Evolutionary conservation across 192 early-diverging fungal species (phyloP), one percentile per base, ranked within the genome.

Genomic region (Coemansia sp.): DNA sequence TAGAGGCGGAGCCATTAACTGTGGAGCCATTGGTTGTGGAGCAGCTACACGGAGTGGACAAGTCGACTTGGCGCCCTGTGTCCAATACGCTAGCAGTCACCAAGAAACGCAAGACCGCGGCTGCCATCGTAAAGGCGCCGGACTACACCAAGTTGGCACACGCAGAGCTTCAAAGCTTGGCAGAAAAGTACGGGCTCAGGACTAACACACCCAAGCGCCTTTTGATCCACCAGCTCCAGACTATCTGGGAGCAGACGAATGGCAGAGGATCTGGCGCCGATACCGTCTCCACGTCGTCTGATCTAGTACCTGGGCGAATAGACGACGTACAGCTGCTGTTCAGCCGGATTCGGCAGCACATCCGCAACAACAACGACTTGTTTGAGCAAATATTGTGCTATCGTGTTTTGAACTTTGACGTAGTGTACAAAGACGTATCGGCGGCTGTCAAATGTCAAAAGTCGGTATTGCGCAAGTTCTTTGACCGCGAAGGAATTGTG

Each of bases 301-400:
- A 57, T 6, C 9, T 1, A 15, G 25, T 14, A 0, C 15, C 53
- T 15, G 53, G 32, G 53, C 53, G 27, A 57, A 29, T 29, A 31
- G 53, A 57, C 27, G 29, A 57, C 27, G 14, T 31, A 9, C 53
- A 57, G 3, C 25, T 23, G 23, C 23, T 57, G 27, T 45, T 39
- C n/a, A 12, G 11, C 7, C 59, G 37, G 29, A 12, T 76, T 23
- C 61, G 69, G 6, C 53, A 55, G 29, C 58, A 50, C 34, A 76
- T 76, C 41, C 74, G 74, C n/a, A 59, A 61, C 45, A 50, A 67
- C 25, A 41, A 25, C 17, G 45, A 19, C 29, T 10, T 76, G 44
- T 71, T 59, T 34, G 74, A 71, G 45, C 48, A 63, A 19, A 63
- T 76, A 14, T 27, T 76, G 14, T 76, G 74, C 62, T 76, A 76